Base-by-base conservation (phyloP, 495 filamentous ascomycete genomes). In the Choiromyces venosus region DNA sequence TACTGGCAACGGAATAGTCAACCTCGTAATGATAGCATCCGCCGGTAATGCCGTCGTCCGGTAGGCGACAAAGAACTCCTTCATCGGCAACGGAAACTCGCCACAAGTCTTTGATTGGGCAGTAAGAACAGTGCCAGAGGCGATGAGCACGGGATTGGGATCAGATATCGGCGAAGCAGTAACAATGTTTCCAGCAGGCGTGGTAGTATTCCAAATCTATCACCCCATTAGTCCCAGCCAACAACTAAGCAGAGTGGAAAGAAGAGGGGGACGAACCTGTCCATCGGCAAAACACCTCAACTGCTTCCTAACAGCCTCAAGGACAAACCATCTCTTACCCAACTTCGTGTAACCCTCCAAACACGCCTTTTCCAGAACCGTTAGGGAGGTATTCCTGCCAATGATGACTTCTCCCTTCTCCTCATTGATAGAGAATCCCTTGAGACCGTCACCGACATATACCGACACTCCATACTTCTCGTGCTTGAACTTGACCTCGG, bases 141-240 rank as follows among this genome's bases (percentile, higher is more conserved):
- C 81, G 42, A 84, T 40, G 10, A 84, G 67, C 21, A 84, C 80
- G 0, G 83, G 83, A 65, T 84, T 84, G n/a, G 82, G 74, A 69
- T 84, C 83, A 0, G 83, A 84, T 37, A 83, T 83, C 7, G 83
- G 82, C 19, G 82, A 84, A 33, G 83, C 83, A 1, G 83, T 83
- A 35, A 79, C 81, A 35, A 84, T 82, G 69, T 84, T 83, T 21
- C 83, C 83, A 33, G 83, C 83, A 12, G 80, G 72, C 3, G 83
- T 84, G 25, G 83, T 82, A 44, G 82, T 79, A 72, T 84, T 84
- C 46, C 83, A 78, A 65, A 84, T 83, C 76, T 79, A 66, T 33
- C 40, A 37, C 38, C 40, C 6, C 40, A 65, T 78, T 36, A 74
- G 37, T 39, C 7, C 21, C 37, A 64, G 21, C 29, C 29, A 29